These are phyloP conservation scores for Kodamaea fungicola DNA, from an alignment of 1,139 yeast species.

Conservation along the genomic window DNA sequence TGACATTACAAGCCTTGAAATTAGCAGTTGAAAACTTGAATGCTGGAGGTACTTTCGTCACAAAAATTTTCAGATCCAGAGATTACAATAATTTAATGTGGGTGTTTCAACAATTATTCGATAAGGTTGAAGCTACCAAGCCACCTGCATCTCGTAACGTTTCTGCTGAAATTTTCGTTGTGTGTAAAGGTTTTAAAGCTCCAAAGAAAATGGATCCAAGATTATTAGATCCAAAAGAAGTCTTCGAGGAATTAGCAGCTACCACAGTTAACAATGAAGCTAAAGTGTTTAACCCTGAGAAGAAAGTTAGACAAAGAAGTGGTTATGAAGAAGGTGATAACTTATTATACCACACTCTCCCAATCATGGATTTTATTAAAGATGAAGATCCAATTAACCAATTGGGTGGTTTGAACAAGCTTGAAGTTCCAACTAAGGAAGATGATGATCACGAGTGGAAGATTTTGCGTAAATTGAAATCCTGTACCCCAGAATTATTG, in stretches of 20 bases:
- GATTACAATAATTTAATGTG: slow-evolving; percentile 96
- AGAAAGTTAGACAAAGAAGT: slow-evolving; percentile 83
- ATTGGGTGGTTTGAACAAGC: slow-evolving; percentile 67
- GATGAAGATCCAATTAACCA: slow-evolving; percentile 81
- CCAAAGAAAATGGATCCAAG: slow-evolving; percentile 94
- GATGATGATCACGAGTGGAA: slow-evolving; percentile 65
- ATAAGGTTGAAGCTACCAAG: slow-evolving; percentile 95
- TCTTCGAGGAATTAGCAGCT: slow-evolving; percentile 85
- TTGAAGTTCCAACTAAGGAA: slow-evolving; percentile 48
- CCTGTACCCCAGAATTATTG: slow-evolving; percentile 71
- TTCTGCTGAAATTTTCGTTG: slow-evolving; percentile 97
- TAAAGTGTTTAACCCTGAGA: slow-evolving; percentile 90
- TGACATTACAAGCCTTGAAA: slow-evolving; percentile 87
- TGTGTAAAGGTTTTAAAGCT: slow-evolving; percentile 92
- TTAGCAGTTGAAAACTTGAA: slow-evolving; percentile 91
- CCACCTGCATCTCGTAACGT: slow-evolving; percentile 99
- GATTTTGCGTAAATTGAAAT: slow-evolving; percentile 63
- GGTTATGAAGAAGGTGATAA: slow-evolving; percentile 98
- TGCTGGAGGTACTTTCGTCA: slow-evolving; percentile 94
- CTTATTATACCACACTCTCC: slow-evolving; percentile 67
- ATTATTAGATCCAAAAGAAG: slow-evolving; percentile 85
- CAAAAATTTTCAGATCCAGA: slow-evolving; percentile 94
- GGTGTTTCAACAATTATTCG: slow-evolving; percentile 95
- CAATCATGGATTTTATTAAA: slow-evolving; percentile 75
- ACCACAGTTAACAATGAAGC: slow-evolving; percentile 84